A percentile compares a stretch with the other conserved stretches of the same genome.
Conservation (phyloP, 495 filamentous ascomycete genomes). For the Trichoderma parareesei region DNA sequence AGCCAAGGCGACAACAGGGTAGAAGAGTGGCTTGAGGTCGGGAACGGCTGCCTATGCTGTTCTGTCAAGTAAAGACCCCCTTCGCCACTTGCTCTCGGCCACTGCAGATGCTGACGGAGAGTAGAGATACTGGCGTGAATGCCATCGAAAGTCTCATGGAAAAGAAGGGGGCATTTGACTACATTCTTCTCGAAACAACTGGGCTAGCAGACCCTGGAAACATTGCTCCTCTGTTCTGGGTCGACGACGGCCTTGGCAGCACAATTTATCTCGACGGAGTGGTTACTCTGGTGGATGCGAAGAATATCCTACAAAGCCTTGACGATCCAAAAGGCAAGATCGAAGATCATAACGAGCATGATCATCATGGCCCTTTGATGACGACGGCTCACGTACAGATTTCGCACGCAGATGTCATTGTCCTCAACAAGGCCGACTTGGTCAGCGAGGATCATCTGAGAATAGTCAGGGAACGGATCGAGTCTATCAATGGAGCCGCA, state of each 20-base stretch:
- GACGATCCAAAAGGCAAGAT: constrained; percentile 63
- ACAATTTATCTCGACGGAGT: constrained; percentile 95
- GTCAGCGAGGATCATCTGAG: constrained; percentile 63
- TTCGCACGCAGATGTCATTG: constrained; percentile 90
- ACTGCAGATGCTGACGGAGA: neutral
- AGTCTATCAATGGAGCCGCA: constrained; percentile 82
- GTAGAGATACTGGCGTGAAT: constrained; percentile 78
- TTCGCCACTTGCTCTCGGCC: neutral
- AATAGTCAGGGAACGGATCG: constrained; percentile 55
- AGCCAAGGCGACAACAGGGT: constrained; percentile 78
- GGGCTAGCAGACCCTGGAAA: constrained; percentile 94
- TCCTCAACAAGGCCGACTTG: constrained; percentile 91
- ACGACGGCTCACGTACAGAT: constrained; percentile 95
- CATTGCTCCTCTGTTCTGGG: constrained; percentile 92
- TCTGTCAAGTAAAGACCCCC: constrained; percentile 71
- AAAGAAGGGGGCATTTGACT: constrained; percentile 87
- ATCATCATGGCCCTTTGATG: constrained; percentile 51
- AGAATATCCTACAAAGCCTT: constrained; percentile 74
- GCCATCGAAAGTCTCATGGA: constrained; percentile 97
- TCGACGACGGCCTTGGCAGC: constrained; percentile 88
- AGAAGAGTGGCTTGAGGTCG: constrained; percentile 91
- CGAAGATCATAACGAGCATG: constrained; percentile 45
- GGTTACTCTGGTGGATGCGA: constrained; percentile 91
- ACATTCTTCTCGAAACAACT: constrained; percentile 95
- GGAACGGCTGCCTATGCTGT: constrained; percentile 97